phyloP scores from a whole-genome alignment of 345 rosid species.

The Eucalyptus coolabah region DNA sequence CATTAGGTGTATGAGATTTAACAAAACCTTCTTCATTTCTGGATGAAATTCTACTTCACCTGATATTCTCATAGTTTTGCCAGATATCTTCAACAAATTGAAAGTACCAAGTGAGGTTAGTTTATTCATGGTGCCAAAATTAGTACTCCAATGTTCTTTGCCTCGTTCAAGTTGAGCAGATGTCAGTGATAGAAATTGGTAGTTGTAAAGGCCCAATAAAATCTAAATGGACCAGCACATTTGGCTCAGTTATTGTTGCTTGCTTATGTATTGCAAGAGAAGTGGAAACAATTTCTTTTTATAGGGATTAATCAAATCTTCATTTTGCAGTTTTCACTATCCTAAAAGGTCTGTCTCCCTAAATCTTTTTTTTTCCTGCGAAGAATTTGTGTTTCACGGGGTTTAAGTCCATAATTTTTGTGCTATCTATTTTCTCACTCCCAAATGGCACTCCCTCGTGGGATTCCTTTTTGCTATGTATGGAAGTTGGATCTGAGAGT shows the following conservation, averaged over 20 bases:
- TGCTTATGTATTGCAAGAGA: background rate
- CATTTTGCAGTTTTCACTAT: background rate
- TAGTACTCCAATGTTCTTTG: background rate
- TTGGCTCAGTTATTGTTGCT: background rate
- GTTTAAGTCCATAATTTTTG: background rate
- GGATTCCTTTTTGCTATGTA: background rate
- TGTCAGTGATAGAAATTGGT: background rate
- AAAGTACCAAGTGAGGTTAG: background rate
- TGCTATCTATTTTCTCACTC: background rate
- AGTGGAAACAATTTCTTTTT: background rate
- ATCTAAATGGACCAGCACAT: background rate
- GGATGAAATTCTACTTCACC: background rate
- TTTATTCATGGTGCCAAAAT: background rate
- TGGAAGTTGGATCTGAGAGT: background rate
- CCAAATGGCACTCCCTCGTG: background rate
- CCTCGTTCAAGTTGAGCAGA: background rate
- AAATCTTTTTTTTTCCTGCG: fast-evolving
- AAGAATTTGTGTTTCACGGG: background rate
- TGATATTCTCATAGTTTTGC: background rate
- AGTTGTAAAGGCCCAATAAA: background rate
- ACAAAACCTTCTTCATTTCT: background rate
- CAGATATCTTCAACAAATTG: background rate
- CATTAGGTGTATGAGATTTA: background rate
- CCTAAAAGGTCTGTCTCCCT: background rate
- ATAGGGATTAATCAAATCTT: background rate